Evolutionary conservation across 768 basidiomycete genomes (phyloP), one percentile per base, ranked within the genome.

Genomic region (Hypholoma fasciculare): DNA sequence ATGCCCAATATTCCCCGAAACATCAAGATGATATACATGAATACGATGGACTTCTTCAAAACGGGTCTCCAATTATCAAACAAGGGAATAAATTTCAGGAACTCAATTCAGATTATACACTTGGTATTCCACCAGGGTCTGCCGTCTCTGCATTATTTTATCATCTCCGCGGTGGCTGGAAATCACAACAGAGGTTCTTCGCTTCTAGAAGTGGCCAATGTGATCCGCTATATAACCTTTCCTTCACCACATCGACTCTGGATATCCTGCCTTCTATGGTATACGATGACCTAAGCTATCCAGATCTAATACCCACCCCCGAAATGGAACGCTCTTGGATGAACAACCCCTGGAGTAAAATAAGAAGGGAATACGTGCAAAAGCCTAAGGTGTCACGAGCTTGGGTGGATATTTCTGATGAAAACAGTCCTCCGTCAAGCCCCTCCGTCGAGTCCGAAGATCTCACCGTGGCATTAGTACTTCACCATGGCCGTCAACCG

Each of bases 131-230:
- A 2, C 5, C 43, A 11, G 61, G 57, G 9, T 68, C 49, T 52
- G 6, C 9, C 4, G 50, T 64, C 9, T 59, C 58, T 26, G 50
- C 59, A n/a, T 62, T 37, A 3, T 54, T 66, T 14, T 69, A 68
- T 37, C 54, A 38, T 20, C 63, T 70, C 17, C 58, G 63, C 2
- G 68, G 67, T 7, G 69, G 69, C 16, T 48, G 46, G 46, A 27
- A 3, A 14, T 61, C 12, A 5, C 39, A 37, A 61, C 63, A 0
- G 65, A 67, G 43, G 46, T 65, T 2, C 7, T 38, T n/a, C 68
- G 67, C 36, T 67, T 37, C 48, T 0, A 51, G 17, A 0, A 20
- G 2, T 63, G 59, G 27, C 26, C 8, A 11, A 19, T 42, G 49
- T 14, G 14, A 48, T 30, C 42, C 16, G 7, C 36, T 1, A 1